Base-by-base conservation (phyloP, 1,139 yeast species). In the Yamadazyma dendronema region DNA sequence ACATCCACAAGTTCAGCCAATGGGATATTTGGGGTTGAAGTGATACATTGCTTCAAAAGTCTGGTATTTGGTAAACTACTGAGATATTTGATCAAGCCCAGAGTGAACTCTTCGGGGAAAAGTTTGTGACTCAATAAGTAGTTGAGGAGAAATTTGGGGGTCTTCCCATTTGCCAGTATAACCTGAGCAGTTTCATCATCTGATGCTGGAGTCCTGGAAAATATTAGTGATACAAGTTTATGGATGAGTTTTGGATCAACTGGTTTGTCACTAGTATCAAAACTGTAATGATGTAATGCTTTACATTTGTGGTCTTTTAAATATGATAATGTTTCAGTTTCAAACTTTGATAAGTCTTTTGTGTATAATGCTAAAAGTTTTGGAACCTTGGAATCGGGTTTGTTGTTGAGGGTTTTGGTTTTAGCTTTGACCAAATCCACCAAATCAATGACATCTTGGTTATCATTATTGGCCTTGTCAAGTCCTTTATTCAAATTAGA, bases 111-210 rank as follows among this genome's bases (percentile, higher is more conserved):
- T 4, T 69, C 62, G 8, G 97, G 96, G 59, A 84, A 88, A 24
- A 87, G 63, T 17, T 97, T 96, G 61, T 88, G 96, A 2, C 96
- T 86, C 44, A 90, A 68, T 29, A 89, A 67, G 55, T 87, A 90
- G 4, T 84, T 76, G 38, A 87, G 60, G 2, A 89, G 71, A 33
- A 64, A 64, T 50, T 83, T 81, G 31, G 92, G 84, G 25, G 76
- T 48, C 38, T 66, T 67, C 14, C 49, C 53, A 10, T 46, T 44
- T 35, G 62, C 50, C 23, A 41, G 43, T 7, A 59, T 51, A 6
- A 6, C n/a, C 11, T 26, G 16, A n/a, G 43, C 21, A 13, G 14
- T 40, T 7, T 43, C 45, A 1, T 46, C 50, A n/a, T 49, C 41
- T 27, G 43, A 53, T n/a, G n/a, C n/a, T n/a, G n/a, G n/a, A 41